Evolutionary conservation across 345 rosid species (phyloP).

Genomic region (Aquilaria sinensis): DNA sequence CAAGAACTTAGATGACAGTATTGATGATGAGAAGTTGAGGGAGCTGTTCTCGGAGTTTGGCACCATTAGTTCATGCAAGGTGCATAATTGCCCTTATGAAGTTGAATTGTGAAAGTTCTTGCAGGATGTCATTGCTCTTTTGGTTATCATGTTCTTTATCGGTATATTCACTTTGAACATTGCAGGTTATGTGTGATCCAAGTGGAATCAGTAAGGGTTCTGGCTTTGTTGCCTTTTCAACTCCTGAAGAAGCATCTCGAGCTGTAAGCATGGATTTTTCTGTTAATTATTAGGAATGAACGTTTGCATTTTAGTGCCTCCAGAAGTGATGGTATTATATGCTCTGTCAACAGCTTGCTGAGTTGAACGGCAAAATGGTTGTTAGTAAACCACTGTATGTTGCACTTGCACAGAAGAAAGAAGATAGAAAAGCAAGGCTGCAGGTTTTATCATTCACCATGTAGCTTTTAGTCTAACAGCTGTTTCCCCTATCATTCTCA

Average conservation of each 20-base stretch:
- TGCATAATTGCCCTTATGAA: slow-evolving; percentile 14
- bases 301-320: no score
- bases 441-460: slow-evolving; percentile 32
- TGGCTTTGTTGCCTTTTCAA: slow-evolving; percentile 90
- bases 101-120: neutral
- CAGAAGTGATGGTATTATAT: neutral
- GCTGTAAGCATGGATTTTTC: slow-evolving; percentile 56
- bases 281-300: neutral
- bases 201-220: slow-evolving; percentile 86
- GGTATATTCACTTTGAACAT: neutral
- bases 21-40: slow-evolving; percentile 78
- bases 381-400: slow-evolving; percentile 69
- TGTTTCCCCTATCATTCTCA: neutral
- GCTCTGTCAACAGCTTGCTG: slow-evolving; percentile 38
- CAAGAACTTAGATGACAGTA: slow-evolving; percentile 82
- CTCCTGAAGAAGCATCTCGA: slow-evolving; percentile 81
- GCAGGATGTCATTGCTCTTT: neutral
- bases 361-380: slow-evolving; percentile 66
- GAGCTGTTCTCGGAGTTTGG: slow-evolving; percentile 77
- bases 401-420: slow-evolving; percentile 72
- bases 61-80: slow-evolving; percentile 88
- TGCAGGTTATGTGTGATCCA: slow-evolving; percentile 86
- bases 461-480: no score
- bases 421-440: slow-evolving; percentile 72
- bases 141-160: neutral